phyloP scores from a whole-genome alignment of 2,329 filamentous ascomycete species.

The Ophiostoma novo-ulmi region DNA sequence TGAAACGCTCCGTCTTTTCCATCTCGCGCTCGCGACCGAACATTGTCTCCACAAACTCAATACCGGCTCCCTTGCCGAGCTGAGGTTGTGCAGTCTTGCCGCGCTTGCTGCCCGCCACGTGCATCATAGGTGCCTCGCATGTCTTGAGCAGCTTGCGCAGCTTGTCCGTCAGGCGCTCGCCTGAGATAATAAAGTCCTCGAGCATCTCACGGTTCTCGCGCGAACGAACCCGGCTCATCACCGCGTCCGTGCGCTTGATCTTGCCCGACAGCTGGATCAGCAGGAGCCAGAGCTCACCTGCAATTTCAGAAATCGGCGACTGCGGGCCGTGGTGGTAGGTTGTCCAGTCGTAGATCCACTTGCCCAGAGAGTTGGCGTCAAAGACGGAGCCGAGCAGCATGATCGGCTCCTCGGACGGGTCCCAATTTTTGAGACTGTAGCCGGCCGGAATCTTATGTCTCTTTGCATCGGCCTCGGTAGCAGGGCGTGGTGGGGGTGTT shows the following conservation, averaged over 20 bases:
- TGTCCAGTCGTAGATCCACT: conserved; percentile 99
- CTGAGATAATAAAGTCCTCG: conserved; percentile 83
- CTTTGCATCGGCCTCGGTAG: conserved; percentile 56
- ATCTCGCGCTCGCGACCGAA: conserved; percentile 89
- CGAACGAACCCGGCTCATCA: conserved; percentile 64
- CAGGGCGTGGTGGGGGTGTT: conserved; percentile 40
- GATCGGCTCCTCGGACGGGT: conserved; percentile 88
- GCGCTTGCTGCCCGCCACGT: conserved; percentile 66
- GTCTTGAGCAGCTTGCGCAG: conserved; percentile 82
- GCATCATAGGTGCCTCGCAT: conserved; percentile 94
- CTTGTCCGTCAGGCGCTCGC: conserved; percentile 78
- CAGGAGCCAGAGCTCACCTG: conserved; percentile 90
- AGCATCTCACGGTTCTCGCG: conserved; percentile 73
- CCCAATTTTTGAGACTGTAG: conserved; percentile 98
- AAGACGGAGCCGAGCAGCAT: conserved; percentile 93
- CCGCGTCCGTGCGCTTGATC: conserved; percentile 83
- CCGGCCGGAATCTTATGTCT: conserved; percentile 74
- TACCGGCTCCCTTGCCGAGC: conserved; percentile 86
- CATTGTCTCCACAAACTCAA: conserved; percentile 92
- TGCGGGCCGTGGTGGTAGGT: conserved; percentile 79
- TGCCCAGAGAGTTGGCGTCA: conserved; percentile 93
- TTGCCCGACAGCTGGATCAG: conserved; percentile 92
- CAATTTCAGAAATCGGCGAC: conserved; percentile 81
- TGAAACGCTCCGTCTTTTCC: conserved; percentile 85
- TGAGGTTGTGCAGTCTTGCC: conserved; percentile 51